Conservation (phyloP, 441 rosid genomes). For the Erodium chrysanthum region DNA sequence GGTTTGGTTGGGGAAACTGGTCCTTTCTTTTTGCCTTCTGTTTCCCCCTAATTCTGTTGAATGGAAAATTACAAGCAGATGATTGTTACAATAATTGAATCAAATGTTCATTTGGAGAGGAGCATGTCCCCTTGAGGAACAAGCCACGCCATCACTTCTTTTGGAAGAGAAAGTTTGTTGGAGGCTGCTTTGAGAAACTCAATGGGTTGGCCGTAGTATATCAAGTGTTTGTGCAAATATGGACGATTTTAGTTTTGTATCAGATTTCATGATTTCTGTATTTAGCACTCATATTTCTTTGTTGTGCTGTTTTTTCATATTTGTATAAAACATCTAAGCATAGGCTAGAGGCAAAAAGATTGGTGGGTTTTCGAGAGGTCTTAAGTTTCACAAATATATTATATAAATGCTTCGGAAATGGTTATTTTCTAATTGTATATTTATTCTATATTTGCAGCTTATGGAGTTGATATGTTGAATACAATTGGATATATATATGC, state of each 20-base stretch:
- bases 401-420: slow-evolving; percentile 3
- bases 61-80: background rate
- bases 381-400: slow-evolving; percentile 3
- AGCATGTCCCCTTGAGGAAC: background rate
- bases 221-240: background rate
- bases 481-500: slow-evolving; percentile 89
- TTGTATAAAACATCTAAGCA: background rate
- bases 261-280: background rate
- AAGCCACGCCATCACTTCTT: background rate
- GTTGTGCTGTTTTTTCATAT: background rate
- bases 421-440: slow-evolving; percentile 9
- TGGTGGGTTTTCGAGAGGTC: background rate
- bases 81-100: background rate
- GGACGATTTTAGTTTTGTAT: background rate
- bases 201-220: background rate
- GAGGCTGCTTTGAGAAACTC: background rate
- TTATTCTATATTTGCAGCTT: slow-evolving; percentile 46
- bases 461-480: slow-evolving; percentile 85
- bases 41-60: background rate
- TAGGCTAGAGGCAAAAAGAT: background rate
- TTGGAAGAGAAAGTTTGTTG: background rate
- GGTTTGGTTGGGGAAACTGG: background rate
- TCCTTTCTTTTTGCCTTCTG: background rate
- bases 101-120: background rate
- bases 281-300: background rate